Percentiles rank a stretch among this genome's conserved stretches.
These are phyloP conservation scores for Cicer arietinum DNA, from an alignment of 306 rosid genomes.

Conservation along the genomic window DNA sequence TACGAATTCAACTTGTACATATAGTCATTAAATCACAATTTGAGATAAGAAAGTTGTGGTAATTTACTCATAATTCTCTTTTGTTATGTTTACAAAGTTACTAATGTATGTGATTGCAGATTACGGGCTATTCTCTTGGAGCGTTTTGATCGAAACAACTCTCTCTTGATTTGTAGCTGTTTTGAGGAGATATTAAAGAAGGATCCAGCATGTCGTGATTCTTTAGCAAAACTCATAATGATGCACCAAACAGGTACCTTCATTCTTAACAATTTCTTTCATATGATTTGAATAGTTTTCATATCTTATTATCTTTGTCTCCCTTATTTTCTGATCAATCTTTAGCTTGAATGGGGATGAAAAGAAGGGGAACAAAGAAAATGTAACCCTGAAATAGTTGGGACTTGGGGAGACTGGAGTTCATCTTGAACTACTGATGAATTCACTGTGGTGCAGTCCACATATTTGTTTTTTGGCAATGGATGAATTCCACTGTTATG, in stretches of 20 bases:
- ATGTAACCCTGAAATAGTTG: neutral
- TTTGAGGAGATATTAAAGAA: conserved; percentile 72
- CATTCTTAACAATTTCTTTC: conserved; percentile 27
- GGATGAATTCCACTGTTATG: too few species aligned
- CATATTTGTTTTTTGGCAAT: too few species aligned
- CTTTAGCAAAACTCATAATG: conserved; percentile 73
- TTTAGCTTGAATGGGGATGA: neutral
- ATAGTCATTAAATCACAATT: conserved; percentile 6
- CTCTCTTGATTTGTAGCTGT: conserved; percentile 45
- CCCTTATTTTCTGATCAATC: neutral
- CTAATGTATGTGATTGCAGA: conserved; percentile 52
- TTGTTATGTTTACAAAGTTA: conserved; percentile 33
- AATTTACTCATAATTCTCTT: neutral
- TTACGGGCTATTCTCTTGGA: conserved; percentile 64
- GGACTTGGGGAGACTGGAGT: neutral
- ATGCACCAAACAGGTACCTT: conserved; percentile 72
- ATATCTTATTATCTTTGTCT: neutral
- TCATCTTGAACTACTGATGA: conserved; percentile 13
- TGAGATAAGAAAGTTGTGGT: conserved; percentile 8
- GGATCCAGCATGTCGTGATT: conserved; percentile 70
- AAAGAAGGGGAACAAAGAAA: neutral
- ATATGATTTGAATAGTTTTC: conserved; percentile 17
- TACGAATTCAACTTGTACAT: neutral
- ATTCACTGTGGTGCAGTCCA: too few species aligned
- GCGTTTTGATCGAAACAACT: conserved; percentile 61